A percentile compares a stretch with the other conserved stretches of the same genome.
phyloP scores from a whole-genome alignment of 2,329 filamentous ascomycete species.

The Xylogone sp. region DNA sequence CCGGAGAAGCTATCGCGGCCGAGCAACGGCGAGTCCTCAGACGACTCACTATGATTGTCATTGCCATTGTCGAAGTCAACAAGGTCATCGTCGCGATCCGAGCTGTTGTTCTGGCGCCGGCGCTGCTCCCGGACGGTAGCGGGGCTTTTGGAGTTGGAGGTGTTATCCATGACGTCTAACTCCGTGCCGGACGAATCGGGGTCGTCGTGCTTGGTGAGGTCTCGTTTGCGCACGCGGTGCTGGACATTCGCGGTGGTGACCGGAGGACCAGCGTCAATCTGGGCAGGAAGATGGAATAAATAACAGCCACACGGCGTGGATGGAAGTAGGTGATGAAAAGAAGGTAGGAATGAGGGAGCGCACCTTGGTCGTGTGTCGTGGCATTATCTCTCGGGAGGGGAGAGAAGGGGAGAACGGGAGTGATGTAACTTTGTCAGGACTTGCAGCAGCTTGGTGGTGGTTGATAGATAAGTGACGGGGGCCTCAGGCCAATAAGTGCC shows the following conservation, averaged over 20 bases:
- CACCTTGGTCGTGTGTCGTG: background rate
- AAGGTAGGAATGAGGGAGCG: background rate
- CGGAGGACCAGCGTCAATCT: too few relatives aligned
- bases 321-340: background rate
- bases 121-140: background rate
- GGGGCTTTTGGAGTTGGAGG: background rate
- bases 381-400: background rate
- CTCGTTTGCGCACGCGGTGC: background rate
- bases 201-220: background rate
- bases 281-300: too few relatives aligned
- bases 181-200: background rate
- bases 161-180: background rate
- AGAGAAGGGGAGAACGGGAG: too few relatives aligned
- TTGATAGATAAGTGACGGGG: too few relatives aligned
- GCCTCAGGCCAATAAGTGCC: too few relatives aligned
- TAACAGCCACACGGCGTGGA: too few relatives aligned
- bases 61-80: background rate
- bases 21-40: background rate
- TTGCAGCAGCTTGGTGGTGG: too few relatives aligned
- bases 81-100: background rate
- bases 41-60: background rate
- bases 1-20: slow-evolving; percentile 1
- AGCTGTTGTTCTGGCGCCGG: background rate
- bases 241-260: background rate
- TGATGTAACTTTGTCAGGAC: too few relatives aligned